phyloP scores from a whole-genome alignment of 2,329 filamentous ascomycete genomes.

The Falciphora oryzae region DNA sequence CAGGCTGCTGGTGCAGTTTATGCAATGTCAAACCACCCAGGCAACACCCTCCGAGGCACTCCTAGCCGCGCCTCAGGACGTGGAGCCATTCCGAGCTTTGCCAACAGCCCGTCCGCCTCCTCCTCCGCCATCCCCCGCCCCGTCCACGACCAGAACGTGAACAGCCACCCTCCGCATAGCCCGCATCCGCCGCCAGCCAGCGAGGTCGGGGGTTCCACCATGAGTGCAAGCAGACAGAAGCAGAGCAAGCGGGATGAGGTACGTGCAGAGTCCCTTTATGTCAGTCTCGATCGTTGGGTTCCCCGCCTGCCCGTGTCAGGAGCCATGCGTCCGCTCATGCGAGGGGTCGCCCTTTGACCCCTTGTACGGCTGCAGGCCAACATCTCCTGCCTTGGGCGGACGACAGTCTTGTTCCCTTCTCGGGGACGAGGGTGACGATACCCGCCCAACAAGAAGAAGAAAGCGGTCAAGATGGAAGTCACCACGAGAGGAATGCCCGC shows the following conservation, averaged over 20 bases:
- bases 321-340: background rate
- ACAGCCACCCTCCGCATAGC: constrained; percentile 22
- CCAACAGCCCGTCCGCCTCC: constrained; percentile 48
- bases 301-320: background rate
- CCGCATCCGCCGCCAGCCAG: constrained; percentile 34
- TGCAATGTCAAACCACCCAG: constrained; percentile 39
- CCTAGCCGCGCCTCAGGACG: constrained; percentile 57
- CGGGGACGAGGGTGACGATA: background rate
- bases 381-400: background rate
- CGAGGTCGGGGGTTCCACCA: constrained; percentile 59
- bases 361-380: background rate
- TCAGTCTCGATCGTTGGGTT: constrained; percentile 6
- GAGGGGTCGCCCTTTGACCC: background rate
- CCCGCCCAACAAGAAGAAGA: background rate
- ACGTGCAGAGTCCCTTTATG: constrained; percentile 28
- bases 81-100: constrained; percentile 49
- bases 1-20: constrained; percentile 16
- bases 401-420: background rate
- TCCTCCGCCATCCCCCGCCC: constrained; percentile 66
- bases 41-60: constrained; percentile 63
- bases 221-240: constrained; percentile 93
- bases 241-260: constrained; percentile 99
- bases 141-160: constrained; percentile 51
- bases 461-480: background rate
- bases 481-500: constrained; percentile 19